These are phyloP conservation scores for Trichoderma hamatum DNA, from an alignment of 2,329 filamentous ascomycete species.

Conservation along the genomic window DNA sequence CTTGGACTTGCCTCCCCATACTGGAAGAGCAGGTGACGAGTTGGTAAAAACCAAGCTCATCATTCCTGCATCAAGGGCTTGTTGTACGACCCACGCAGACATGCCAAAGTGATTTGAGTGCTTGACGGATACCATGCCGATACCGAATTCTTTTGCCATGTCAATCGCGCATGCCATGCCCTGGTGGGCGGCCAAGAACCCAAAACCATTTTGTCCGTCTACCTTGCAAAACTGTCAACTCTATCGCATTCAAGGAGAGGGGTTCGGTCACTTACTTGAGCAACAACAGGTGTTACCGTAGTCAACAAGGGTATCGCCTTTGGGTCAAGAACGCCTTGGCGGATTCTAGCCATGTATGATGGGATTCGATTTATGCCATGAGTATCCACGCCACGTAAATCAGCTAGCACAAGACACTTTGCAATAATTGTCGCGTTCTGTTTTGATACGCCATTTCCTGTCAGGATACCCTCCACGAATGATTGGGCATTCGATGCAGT, in stretches of 20 bases:
- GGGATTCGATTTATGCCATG: constrained; percentile 78
- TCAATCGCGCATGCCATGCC: constrained; percentile 70
- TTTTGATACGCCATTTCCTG: constrained; percentile 61
- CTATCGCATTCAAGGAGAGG: too few species aligned
- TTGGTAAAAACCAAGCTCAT: constrained; percentile 74
- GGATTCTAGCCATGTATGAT: constrained; percentile 75
- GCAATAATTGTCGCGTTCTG: constrained; percentile 65
- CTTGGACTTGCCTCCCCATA: constrained; percentile 68
- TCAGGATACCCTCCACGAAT: constrained; percentile 59
- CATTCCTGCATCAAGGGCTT: constrained; percentile 72
- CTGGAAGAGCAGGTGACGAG: constrained; percentile 71
- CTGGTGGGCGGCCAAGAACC: constrained; percentile 68
- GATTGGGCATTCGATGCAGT: constrained; percentile 44
- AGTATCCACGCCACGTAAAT: constrained; percentile 77
- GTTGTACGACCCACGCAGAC: constrained; percentile 77
- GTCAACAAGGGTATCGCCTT: constrained; percentile 59
- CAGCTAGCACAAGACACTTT: constrained; percentile 70
- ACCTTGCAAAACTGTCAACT: constrained; percentile 44
- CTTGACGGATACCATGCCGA: constrained; percentile 75
- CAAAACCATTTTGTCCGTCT: constrained; percentile 71
- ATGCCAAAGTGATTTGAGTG: constrained; percentile 85
- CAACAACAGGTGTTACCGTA: constrained; percentile 71
- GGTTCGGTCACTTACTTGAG: constrained; percentile 38
- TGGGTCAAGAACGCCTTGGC: constrained; percentile 68
- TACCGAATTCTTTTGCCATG: constrained; percentile 66